Percentiles rank a stretch among this genome's conserved stretches.
These are phyloP conservation scores for Drechslerella dactyloides DNA, from an alignment of 2,329 filamentous ascomycete species.

Conservation along the genomic window DNA sequence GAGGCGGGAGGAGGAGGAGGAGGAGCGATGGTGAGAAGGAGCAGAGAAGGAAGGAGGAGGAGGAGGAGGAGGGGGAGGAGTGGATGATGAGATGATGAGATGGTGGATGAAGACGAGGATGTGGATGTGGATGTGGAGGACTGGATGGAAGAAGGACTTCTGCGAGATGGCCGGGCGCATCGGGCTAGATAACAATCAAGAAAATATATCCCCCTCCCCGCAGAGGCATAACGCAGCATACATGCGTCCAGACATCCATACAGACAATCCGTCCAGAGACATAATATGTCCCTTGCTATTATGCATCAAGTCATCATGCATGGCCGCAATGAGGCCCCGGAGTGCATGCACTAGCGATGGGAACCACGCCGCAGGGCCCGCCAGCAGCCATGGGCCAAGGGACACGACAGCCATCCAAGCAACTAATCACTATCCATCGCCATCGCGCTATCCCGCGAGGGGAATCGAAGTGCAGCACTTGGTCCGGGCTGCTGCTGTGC, in stretches of 20 bases:
- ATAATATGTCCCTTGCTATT: conserved; percentile 5
- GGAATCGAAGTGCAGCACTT: too few species aligned
- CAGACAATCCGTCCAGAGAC: background rate
- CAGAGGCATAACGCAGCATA: conserved; percentile 3
- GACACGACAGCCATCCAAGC: background rate
- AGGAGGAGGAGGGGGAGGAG: conserved; percentile 30
- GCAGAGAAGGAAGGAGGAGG: conserved; percentile 28
- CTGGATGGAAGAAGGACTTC: conserved; percentile 10
- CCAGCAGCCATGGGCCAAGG: background rate
- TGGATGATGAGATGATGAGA: too few species aligned
- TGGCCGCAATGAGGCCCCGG: conserved; percentile 3
- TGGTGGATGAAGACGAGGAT: conserved; percentile 41
- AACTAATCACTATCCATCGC: too few species aligned
- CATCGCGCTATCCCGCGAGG: too few species aligned
- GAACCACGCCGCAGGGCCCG: background rate
- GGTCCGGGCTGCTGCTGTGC: too few species aligned
- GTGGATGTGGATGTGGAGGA: conserved; percentile 41
- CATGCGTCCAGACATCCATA: background rate
- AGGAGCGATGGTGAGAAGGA: conserved; percentile 17
- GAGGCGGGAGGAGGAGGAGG: conserved; percentile 18
- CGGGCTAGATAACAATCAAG: conserved; percentile 47
- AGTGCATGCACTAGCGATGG: background rate
- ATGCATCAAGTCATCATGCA: conserved; percentile 5
- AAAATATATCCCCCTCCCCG: conserved; percentile 4
- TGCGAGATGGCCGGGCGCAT: conserved; percentile 21